A percentile compares a stretch with the other conserved stretches of the same genome.
These are phyloP conservation scores for Spergularia azorica DNA, from an alignment of 179 eudicot genomes.

Conservation along the genomic window DNA sequence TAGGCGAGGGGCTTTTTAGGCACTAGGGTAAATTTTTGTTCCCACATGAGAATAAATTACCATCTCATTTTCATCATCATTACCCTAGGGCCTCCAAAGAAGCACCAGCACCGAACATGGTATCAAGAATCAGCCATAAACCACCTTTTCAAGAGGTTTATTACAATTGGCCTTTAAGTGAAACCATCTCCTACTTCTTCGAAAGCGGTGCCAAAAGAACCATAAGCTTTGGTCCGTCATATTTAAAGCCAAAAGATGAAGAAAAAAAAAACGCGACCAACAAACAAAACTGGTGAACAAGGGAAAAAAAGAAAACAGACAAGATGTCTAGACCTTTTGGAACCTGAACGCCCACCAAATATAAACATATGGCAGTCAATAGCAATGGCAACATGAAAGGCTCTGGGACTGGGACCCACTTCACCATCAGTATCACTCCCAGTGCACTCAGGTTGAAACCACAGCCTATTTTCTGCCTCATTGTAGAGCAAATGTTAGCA, in stretches of 20 bases:
- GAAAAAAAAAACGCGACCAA: not conserved
- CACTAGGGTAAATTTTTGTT: too few species aligned
- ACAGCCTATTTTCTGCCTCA: constrained; percentile 70
- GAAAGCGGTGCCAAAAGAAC: not conserved
- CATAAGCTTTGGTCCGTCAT: not conserved
- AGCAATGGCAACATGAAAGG: constrained; percentile 88
- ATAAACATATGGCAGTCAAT: constrained; percentile 97
- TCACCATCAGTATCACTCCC: constrained; percentile 79
- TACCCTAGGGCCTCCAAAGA: not conserved
- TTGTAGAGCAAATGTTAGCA: constrained; percentile 16
- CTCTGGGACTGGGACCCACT: constrained; percentile 88
- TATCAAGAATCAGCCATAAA: not conserved
- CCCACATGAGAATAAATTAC: too few species aligned
- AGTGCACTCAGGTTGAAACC: constrained; percentile 96
- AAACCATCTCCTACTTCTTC: not conserved
- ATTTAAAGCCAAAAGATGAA: not conserved
- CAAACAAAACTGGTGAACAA: not conserved
- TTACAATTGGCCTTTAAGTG: not conserved
- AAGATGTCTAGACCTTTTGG: constrained; percentile 58
- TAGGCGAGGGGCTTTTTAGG: too few species aligned
- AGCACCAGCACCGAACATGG: not conserved
- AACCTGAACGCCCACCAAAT: constrained; percentile 90
- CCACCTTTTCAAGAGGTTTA: not conserved
- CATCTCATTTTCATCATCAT: too few species aligned
- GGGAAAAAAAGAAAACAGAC: not conserved